Conservation (phyloP, 805 yeast species). For the Ogataea pilisensis region DNA sequence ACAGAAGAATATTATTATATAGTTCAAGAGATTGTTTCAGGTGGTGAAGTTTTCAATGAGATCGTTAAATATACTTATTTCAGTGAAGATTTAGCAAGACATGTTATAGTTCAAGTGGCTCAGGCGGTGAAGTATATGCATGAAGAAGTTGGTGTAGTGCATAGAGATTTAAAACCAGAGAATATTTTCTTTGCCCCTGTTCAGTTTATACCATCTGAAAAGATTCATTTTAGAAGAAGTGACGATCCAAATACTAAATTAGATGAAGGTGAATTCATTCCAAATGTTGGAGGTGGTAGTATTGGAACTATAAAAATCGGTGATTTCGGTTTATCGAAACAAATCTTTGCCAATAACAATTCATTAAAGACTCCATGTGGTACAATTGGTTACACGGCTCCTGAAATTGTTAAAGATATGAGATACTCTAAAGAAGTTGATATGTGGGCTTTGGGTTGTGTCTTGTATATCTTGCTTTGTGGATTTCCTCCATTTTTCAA, state of each 20-base stretch:
- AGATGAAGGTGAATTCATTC: constrained; percentile 84
- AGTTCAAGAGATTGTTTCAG: constrained; percentile 67
- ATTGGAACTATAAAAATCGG: constrained; percentile 88
- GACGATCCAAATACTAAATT: constrained; percentile 67
- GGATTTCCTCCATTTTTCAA: constrained; percentile 98
- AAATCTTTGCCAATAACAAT: constrained; percentile 78
- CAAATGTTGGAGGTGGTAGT: constrained; percentile 87
- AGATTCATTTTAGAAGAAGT: constrained; percentile 44
- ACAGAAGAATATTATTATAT: constrained; percentile 58
- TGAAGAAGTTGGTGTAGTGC: constrained; percentile 71
- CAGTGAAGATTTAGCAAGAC: constrained; percentile 67
- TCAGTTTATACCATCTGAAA: constrained; percentile 40
- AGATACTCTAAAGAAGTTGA: constrained; percentile 91
- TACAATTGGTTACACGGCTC: constrained; percentile 97
- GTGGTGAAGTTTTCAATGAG: constrained; percentile 79
- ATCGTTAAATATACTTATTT: constrained; percentile 75
- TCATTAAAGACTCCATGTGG: constrained; percentile 95
- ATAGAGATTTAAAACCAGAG: constrained; percentile 81
- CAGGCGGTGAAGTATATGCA: constrained; percentile 67
- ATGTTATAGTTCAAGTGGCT: constrained; percentile 69
- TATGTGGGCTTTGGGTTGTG: constrained; percentile 99
- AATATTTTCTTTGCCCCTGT: constrained; percentile 65
- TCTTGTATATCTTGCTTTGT: constrained; percentile 84
- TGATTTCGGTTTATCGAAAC: constrained; percentile 92
- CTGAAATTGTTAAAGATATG: constrained; percentile 94